Evolutionary conservation across 305 asterid species (phyloP), one percentile per base, ranked within the genome.

Genomic region (Withania somnifera): DNA sequence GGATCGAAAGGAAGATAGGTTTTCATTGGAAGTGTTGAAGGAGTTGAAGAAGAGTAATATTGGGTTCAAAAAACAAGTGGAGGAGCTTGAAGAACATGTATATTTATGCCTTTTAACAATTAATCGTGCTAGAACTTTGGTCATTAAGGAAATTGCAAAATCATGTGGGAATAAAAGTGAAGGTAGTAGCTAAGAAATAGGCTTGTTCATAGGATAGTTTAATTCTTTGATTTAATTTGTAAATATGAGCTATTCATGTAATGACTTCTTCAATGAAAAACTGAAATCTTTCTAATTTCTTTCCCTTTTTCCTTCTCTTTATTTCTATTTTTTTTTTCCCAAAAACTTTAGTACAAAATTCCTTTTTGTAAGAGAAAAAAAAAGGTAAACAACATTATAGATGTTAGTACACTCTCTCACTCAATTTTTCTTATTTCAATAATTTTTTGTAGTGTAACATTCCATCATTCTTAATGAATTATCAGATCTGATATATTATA

Each of bases 41-140:
- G 96, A 93, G 89, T 67, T 93, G 3, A 92, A 80, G 42, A 93
- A 87, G 83, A 85, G 84, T 82, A 90, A 85, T 69, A 85, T 85
- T 53, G 98, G 92, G 79, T 86, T 93, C 45, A 85, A 82, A 30
- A 90, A 90, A 83, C 91, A 90, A 61, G 92, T 91, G 30, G 94
- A 91, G 45, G 98, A 93, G 91, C 92, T 95, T 52, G 92, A 93
- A 83, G 97, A 95, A 22, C 97, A 93, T 40, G 92, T 92, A 2
- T 93, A 90, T 75, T 83, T 93, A 57, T 93, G 97, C 58, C 94
- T 95, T 67, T 88, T 92, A 14, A 93, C 98, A 0, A 93, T 95
- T 53, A 91, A 95, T 87, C 86, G 92, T 32, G 92, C 95, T 60
- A 86, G 98, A 84, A 84, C 92, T 85, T 69, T 92, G 92, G 88